These are phyloP conservation scores for Penicillium canescens DNA, from an alignment of 495 filamentous ascomycete species.

Conservation along the genomic window DNA sequence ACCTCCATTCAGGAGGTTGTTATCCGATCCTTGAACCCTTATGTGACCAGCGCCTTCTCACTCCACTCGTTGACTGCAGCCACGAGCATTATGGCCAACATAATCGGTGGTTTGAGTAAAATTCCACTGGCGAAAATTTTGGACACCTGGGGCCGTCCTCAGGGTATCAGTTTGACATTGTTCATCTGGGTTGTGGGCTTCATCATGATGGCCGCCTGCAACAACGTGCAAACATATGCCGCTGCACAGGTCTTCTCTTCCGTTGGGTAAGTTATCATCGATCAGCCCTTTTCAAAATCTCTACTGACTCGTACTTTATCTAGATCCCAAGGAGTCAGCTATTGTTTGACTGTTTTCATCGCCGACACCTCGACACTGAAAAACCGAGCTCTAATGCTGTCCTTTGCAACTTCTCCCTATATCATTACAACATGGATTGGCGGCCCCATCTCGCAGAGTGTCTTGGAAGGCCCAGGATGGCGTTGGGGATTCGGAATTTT, in stretches of 20 bases:
- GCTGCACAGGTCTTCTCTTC: slow-evolving; percentile 51
- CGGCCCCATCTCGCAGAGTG: slow-evolving; percentile 38
- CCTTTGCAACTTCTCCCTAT: slow-evolving; percentile 55
- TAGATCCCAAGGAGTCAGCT: slow-evolving; percentile 51
- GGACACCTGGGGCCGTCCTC: slow-evolving; percentile 60
- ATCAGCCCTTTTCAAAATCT: slow-evolving; percentile 1
- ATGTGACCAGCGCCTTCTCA: slow-evolving; percentile 30
- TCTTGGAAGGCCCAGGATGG: slow-evolving; percentile 39
- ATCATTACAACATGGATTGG: slow-evolving; percentile 57
- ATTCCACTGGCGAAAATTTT: slow-evolving; percentile 65
- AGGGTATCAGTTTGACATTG: slow-evolving; percentile 46
- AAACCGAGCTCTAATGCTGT: slow-evolving; percentile 57
- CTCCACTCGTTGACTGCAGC: slow-evolving; percentile 32
- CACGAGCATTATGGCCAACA: slow-evolving; percentile 27
- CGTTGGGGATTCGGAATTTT: slow-evolving; percentile 63
- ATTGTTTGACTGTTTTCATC: slow-evolving; percentile 50
- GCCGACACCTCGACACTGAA: slow-evolving; percentile 59
- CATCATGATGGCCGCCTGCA: slow-evolving; percentile 49
- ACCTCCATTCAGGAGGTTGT: slow-evolving; percentile 29
- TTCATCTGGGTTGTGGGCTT: slow-evolving; percentile 36
- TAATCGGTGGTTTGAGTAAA: slow-evolving; percentile 61
- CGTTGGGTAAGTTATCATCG: slow-evolving; percentile 47
- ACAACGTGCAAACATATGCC: slow-evolving; percentile 45
- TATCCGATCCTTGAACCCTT: slow-evolving; percentile 18
- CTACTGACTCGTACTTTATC: slow-evolving; percentile 26